A percentile compares a stretch with the other conserved stretches of the same genome.
Conservation (phyloP, 768 basidiomycete genomes). For the Lactarius hatsudake region DNA sequence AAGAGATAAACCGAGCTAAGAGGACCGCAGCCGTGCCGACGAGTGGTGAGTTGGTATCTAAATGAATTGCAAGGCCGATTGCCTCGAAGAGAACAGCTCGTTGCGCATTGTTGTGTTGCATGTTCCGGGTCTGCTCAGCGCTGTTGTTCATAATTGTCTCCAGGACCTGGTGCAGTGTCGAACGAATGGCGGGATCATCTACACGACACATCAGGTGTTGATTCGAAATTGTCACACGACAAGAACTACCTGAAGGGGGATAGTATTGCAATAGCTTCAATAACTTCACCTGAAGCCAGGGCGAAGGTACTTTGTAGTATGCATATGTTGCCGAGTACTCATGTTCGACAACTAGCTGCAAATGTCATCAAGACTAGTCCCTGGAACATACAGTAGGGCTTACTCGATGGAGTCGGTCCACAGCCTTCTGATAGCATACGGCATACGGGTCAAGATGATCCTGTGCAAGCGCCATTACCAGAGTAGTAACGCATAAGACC, state of each 20-base stretch:
- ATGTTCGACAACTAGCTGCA: slow-evolving; percentile 83
- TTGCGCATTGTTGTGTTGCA: slow-evolving; percentile 98
- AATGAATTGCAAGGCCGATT: slow-evolving; percentile 92
- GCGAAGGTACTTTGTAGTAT: slow-evolving; percentile 96
- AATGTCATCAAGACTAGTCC: neutral
- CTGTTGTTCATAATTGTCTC: slow-evolving; percentile 89
- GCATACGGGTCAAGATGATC: slow-evolving; percentile 88
- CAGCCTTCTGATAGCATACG: slow-evolving; percentile 93
- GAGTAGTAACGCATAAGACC: slow-evolving; percentile 87
- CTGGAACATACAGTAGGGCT: slow-evolving; percentile 8
- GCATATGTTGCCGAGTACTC: slow-evolving; percentile 88
- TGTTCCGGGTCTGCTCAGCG: slow-evolving; percentile 87
- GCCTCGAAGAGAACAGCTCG: slow-evolving; percentile 98
- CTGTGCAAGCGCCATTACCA: slow-evolving; percentile 93
- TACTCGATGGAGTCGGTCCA: slow-evolving; percentile 82
- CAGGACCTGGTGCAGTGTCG: slow-evolving; percentile 76
- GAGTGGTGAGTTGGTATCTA: slow-evolving; percentile 87
- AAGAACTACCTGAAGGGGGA: slow-evolving; percentile 77
- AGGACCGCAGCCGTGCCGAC: slow-evolving; percentile 87
- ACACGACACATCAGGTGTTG: slow-evolving; percentile 5
- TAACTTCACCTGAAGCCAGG: slow-evolving; percentile 97
- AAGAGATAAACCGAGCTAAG: slow-evolving; percentile 93
- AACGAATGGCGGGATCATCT: slow-evolving; percentile 84
- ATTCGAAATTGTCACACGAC: neutral
- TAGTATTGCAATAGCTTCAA: slow-evolving; percentile 93